Base-by-base conservation (phyloP, 306 rosid species). In the Canavalia gladiata region DNA sequence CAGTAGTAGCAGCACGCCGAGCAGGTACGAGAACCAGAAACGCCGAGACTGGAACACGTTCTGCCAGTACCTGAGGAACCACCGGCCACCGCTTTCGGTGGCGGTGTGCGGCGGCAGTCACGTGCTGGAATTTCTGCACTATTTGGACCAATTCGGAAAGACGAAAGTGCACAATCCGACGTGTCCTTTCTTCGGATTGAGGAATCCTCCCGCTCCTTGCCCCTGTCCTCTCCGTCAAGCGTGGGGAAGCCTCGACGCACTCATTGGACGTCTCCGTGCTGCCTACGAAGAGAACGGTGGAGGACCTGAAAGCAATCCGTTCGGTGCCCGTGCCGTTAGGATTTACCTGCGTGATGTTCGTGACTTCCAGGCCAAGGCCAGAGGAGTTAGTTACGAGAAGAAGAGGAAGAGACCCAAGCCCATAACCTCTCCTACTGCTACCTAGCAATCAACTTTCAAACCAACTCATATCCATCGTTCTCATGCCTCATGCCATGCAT, bases 201-300 rank as follows among this genome's bases (percentile, higher is more conserved):
- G 93, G 0, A 93, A 89, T 86, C 99, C 99, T 0, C 99, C 99
- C 0, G 91, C 93, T 0, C 97, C 99, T 0, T 95, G 99, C 43
- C 97, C 99, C 25, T 95, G 99, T 74, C 97, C 99, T 13, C 88
- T 95, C 1, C 83, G 99, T 0, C 99, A 95, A 68, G 99, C 99
- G 0, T 95, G 99, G 99, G 99, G 98, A 8, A 91, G 97, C 92
- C 94, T 95, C 2, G 99, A 95, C 29, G 99, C 99, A 0, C 96
- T 93, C 46, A 87, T 95, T 41, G 99, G 99, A 5, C 94, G 99
- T 56, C 99, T 95, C 54, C 89, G 99, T 0, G 99, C 99, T 0
- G 99, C 99, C 4, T 95, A 77, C 7, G 99, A 95, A 54, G 97
- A 93, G 74, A 86, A 95, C 69, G 97, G 92, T 0, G 97, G 97